These are phyloP conservation scores for Fraxinus americana DNA, from an alignment of 257 asterid species.

Conservation along the genomic window DNA sequence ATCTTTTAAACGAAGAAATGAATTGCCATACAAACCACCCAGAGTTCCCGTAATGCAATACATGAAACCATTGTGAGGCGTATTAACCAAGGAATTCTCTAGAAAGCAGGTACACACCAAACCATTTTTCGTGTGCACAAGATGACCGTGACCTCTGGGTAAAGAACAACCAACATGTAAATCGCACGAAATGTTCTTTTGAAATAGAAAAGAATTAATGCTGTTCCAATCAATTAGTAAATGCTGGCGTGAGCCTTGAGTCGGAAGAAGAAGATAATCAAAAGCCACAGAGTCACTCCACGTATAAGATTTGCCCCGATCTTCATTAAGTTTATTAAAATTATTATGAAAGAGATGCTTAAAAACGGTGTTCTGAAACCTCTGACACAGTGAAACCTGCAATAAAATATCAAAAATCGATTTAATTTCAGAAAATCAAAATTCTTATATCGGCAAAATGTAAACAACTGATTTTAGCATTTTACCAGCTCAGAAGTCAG, in stretches of 20 bases:
- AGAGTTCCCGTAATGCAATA: constrained; percentile 52
- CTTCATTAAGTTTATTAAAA: constrained; percentile 37
- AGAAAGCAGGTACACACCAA: constrained; percentile 57
- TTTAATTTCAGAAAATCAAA: neutral
- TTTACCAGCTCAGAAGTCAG: constrained; percentile 53
- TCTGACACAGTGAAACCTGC: constrained; percentile 56
- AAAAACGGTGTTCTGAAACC: constrained; percentile 58
- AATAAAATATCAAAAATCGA: constrained; percentile 18
- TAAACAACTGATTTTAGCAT: neutral
- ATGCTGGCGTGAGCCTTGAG: constrained; percentile 18
- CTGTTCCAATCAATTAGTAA: constrained; percentile 58
- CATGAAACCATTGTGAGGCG: constrained; percentile 61
- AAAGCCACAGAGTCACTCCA: constrained; percentile 27
- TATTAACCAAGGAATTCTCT: constrained; percentile 61
- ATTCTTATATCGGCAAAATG: neutral
- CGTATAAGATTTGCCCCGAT: constrained; percentile 16
- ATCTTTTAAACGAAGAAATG: constrained; percentile 41
- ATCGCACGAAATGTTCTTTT: constrained; percentile 7
- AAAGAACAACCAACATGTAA: constrained; percentile 25
- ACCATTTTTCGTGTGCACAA: constrained; percentile 49
- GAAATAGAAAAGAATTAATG: constrained; percentile 37
- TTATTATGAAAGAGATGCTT: constrained; percentile 52
- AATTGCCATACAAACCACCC: constrained; percentile 45
- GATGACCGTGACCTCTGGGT: constrained; percentile 11
- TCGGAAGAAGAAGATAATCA: constrained; percentile 74